Evolutionary conservation across 2,329 filamentous ascomycete genomes (phyloP).

Genomic region (Phaeosphaeriaceae sp.): DNA sequence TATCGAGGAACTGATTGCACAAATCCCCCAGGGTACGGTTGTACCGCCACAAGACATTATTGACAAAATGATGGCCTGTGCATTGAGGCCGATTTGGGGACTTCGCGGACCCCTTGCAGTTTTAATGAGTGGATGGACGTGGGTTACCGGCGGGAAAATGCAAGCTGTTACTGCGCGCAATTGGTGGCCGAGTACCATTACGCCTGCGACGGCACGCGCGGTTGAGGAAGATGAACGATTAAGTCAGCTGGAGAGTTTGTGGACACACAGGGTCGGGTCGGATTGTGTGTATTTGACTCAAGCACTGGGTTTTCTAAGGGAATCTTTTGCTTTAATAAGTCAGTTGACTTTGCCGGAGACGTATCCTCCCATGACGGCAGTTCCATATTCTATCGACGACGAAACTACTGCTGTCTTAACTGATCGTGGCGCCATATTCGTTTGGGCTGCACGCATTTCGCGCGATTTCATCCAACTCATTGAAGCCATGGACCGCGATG

Average conservation of each 20-base stretch:
- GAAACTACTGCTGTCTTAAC: constrained; percentile 34
- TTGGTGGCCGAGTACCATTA: constrained; percentile 41
- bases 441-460: constrained; percentile 38
- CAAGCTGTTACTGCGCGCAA: constrained; percentile 33
- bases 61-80: constrained; percentile 35
- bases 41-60: constrained; percentile 27
- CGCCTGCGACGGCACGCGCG: constrained; percentile 32
- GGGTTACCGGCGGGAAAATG: constrained; percentile 37
- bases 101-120: constrained; percentile 41
- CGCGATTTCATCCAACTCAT: constrained; percentile 39
- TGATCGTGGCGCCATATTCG: constrained; percentile 43
- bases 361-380: constrained; percentile 33
- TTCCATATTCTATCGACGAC: constrained; percentile 39
- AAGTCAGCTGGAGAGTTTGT: constrained; percentile 30
- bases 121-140: constrained; percentile 40
- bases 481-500: constrained; percentile 37
- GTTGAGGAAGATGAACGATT: constrained; percentile 37
- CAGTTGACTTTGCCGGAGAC: constrained; percentile 34
- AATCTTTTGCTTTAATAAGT: constrained; percentile 39
- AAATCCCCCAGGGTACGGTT: constrained; percentile 23
- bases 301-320: constrained; percentile 35
- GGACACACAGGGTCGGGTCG: constrained; percentile 25
- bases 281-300: constrained; percentile 21
- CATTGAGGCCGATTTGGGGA: constrained; percentile 34
- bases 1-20: constrained; percentile 35